These are phyloP conservation scores for Rutstroemia sp. DNA, from an alignment of 2,329 filamentous ascomycete genomes.

Conservation along the genomic window DNA sequence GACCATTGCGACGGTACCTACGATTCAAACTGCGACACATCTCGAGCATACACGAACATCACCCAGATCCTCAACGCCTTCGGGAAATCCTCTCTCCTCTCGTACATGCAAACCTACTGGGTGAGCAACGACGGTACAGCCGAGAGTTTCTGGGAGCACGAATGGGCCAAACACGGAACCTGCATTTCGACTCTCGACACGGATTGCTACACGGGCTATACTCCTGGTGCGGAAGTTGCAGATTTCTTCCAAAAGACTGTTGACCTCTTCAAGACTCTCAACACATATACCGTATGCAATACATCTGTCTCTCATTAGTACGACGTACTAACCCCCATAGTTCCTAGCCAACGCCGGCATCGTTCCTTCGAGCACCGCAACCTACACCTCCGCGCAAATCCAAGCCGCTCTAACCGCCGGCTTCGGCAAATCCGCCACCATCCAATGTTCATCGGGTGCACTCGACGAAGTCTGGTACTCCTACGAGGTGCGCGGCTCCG, in stretches of 20 bases:
- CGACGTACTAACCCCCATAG: constrained; percentile 20
- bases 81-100: constrained; percentile 47
- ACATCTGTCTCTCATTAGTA: background rate
- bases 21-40: constrained; percentile 56
- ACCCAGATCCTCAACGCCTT: constrained; percentile 49
- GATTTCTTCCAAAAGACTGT: constrained; percentile 33
- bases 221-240: constrained; percentile 44
- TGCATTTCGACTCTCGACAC: constrained; percentile 64
- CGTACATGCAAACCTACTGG: constrained; percentile 57
- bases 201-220: constrained; percentile 48
- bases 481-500: constrained; percentile 44
- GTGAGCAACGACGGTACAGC: constrained; percentile 57
- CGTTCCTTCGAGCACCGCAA: constrained; percentile 36
- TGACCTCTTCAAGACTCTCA: constrained; percentile 50
- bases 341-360: constrained; percentile 56
- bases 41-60: constrained; percentile 59
- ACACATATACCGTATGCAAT: constrained; percentile 49
- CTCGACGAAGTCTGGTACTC: constrained; percentile 47
- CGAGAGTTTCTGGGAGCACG: constrained; percentile 64
- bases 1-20: constrained; percentile 64
- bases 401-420: constrained; percentile 35
- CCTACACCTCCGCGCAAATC: constrained; percentile 38
- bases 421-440: constrained; percentile 39
- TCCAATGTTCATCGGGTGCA: constrained; percentile 37
- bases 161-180: constrained; percentile 69